phyloP scores from a whole-genome alignment of 192 early-diverging fungal genomes.

The Lobosporangium transversale region DNA sequence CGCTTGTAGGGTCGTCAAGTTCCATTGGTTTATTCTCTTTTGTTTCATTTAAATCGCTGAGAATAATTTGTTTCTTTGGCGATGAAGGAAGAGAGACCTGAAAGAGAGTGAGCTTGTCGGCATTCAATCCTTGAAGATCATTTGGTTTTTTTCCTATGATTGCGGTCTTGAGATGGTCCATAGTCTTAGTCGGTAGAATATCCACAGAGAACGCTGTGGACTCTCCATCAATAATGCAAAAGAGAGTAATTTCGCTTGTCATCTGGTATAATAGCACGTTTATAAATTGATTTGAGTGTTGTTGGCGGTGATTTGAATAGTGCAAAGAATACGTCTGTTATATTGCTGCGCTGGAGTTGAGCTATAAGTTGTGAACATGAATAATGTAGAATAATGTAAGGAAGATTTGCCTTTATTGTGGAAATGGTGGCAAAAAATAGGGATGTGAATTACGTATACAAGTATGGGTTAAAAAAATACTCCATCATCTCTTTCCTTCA shows the following conservation, averaged over 20 bases:
- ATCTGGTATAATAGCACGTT: background rate
- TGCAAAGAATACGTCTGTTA: background rate
- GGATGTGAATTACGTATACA: background rate
- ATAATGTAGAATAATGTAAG: background rate
- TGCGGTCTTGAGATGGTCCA: background rate
- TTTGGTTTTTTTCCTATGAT: background rate
- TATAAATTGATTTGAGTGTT: slow-evolving; percentile 2
- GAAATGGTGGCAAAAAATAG: slow-evolving; percentile 5
- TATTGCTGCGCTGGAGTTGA: background rate
- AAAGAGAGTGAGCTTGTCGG: background rate
- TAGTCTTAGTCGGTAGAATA: background rate
- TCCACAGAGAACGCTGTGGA: background rate
- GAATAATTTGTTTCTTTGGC: too few species aligned
- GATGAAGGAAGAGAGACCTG: background rate
- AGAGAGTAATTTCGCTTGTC: background rate
- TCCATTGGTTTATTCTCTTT: too few species aligned
- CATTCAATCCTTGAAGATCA: background rate
- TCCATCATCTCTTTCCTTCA: background rate
- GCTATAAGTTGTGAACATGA: background rate
- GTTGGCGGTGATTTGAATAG: slow-evolving; percentile 3
- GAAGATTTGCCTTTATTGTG: background rate
- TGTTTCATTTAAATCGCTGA: too few species aligned
- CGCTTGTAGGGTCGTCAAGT: too few species aligned
- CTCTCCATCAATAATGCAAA: too few species aligned
- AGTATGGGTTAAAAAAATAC: slow-evolving; percentile 1